A percentile compares a stretch with the other conserved stretches of the same genome.
These are phyloP conservation scores for Aspergillus sp. DNA, from an alignment of 2,329 filamentous ascomycete genomes.

Conservation along the genomic window DNA sequence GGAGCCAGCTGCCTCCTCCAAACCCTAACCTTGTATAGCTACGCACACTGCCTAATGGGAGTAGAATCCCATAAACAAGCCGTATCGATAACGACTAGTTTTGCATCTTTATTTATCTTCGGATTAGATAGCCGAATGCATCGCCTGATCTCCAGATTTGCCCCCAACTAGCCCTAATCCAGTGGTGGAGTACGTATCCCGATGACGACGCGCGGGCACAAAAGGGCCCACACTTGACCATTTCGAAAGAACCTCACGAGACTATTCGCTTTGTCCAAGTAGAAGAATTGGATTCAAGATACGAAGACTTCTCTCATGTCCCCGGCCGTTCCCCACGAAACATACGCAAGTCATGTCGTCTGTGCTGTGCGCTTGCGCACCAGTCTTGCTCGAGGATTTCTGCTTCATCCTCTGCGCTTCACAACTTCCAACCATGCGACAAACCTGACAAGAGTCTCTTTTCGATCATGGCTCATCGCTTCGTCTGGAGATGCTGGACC, in stretches of 20 bases:
- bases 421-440: background rate
- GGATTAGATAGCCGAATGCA: too few relatives aligned
- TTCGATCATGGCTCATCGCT: background rate
- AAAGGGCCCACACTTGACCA: background rate
- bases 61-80: too few relatives aligned
- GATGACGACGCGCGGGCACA: background rate
- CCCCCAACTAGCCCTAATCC: background rate
- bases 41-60: too few relatives aligned
- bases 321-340: background rate
- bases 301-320: background rate
- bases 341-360: slow-evolving; percentile 1
- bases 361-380: background rate
- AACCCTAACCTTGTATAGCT: too few relatives aligned
- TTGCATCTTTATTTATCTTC: too few relatives aligned
- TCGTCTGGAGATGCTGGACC: background rate
- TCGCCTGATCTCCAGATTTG: too few relatives aligned
- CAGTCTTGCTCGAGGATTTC: background rate
- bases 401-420: background rate
- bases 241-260: background rate
- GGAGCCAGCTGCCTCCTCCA: too few relatives aligned
- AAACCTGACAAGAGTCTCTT: background rate
- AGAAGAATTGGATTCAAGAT: background rate
- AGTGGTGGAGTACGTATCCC: background rate
- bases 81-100: too few relatives aligned
- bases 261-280: background rate